Conservation (phyloP, 2,329 filamentous ascomycete genomes). For the Cercospora sojina region DNA sequence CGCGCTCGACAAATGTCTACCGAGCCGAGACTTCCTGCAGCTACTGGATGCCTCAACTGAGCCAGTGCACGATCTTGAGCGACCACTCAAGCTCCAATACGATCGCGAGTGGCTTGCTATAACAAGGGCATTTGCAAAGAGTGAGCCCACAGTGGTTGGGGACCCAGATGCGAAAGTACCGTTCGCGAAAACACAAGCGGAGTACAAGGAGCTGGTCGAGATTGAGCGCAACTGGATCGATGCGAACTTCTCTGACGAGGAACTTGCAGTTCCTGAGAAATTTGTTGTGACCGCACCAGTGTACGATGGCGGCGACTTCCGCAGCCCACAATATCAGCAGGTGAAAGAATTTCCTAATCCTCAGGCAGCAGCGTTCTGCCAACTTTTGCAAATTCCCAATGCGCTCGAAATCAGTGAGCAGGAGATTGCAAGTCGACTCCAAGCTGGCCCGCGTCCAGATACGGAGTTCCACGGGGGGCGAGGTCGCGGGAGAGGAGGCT, state of each 20-base stretch:
- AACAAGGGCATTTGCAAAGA: constrained; percentile 71
- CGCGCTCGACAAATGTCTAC: constrained; percentile 86
- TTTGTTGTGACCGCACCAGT: constrained; percentile 75
- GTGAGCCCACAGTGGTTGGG: constrained; percentile 60
- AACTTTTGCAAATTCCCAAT: constrained; percentile 73
- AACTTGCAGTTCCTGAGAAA: constrained; percentile 71
- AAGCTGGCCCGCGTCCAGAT: constrained; percentile 56
- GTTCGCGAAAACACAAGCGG: constrained; percentile 54
- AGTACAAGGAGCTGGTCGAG: constrained; percentile 58
- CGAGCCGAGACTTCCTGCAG: constrained; percentile 77
- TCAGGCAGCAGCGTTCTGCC: constrained; percentile 80
- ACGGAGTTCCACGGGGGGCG: constrained; percentile 28
- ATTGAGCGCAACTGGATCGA: constrained; percentile 76
- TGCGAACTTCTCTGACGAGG: constrained; percentile 56
- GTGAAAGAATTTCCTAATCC: constrained; percentile 76
- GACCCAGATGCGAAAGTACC: constrained; percentile 56
- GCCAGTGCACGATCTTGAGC: constrained; percentile 29
- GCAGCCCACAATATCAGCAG: constrained; percentile 30
- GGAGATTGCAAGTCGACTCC: constrained; percentile 62
- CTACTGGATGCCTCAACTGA: constrained; percentile 63
- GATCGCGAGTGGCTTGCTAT: constrained; percentile 97
- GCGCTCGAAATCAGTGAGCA: constrained; percentile 71
- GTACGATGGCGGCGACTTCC: constrained; percentile 50
- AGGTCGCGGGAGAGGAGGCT: constrained; percentile 28
- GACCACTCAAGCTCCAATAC: constrained; percentile 67